Conservation (phyloP, 1,284 basidiomycete species). For the Boletellus dicymbophilus region DNA sequence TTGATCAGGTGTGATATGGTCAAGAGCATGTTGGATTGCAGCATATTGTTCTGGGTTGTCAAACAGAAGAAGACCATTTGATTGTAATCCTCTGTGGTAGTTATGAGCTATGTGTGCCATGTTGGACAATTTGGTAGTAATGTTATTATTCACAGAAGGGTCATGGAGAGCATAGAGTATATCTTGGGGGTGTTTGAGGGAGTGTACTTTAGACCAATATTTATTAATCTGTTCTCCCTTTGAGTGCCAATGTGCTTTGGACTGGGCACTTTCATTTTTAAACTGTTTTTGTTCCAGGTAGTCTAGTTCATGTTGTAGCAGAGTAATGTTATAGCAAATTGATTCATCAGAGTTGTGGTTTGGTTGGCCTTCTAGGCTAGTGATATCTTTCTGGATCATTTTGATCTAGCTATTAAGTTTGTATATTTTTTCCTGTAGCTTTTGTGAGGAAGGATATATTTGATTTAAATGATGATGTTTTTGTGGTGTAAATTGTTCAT, state of each 20-base stretch:
- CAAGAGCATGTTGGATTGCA: neutral
- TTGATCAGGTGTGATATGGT: neutral
- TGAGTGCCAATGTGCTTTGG: neutral
- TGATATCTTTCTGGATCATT: neutral
- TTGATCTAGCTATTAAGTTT: neutral
- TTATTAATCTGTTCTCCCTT: neutral
- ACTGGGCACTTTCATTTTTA: neutral
- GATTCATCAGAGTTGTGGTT: neutral
- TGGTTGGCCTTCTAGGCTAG: fast-evolving
- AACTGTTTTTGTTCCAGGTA: neutral
- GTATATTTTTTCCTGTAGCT: no score
- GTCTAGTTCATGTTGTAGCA: neutral
- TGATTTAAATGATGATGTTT: no score
- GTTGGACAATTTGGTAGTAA: neutral
- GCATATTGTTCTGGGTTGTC: no score
- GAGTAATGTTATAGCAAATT: neutral
- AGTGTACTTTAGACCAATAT: neutral
- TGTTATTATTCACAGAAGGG: neutral
- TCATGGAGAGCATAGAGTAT: neutral
- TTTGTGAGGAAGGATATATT: no score
- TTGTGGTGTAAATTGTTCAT: no score
- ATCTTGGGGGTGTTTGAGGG: neutral
- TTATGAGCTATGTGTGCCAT: neutral
- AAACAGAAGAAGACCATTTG: no score
- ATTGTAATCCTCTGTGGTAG: neutral